These are phyloP conservation scores for Stentor roeselii DNA, from an alignment of 73 alveolate species.

Conservation along the genomic window DNA sequence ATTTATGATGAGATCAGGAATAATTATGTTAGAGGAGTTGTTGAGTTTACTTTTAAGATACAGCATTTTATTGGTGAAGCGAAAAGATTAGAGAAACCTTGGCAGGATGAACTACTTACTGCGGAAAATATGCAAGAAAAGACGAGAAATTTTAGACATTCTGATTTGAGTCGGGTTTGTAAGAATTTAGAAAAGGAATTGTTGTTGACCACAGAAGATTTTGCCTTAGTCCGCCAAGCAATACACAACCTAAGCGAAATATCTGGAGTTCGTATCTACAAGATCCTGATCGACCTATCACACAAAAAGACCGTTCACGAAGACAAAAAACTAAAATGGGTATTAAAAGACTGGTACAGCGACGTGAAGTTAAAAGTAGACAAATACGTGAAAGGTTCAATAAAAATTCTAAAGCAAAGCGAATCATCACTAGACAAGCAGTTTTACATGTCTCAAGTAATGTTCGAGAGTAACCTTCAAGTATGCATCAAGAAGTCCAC, in stretches of 20 bases:
- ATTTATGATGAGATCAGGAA: not conserved
- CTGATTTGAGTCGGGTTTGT: not conserved
- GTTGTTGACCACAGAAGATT: not conserved
- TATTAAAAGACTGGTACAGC: not conserved
- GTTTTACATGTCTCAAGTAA: not conserved
- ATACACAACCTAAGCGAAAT: not conserved
- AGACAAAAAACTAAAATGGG: not conserved
- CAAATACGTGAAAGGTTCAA: not conserved
- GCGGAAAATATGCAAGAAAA: not conserved
- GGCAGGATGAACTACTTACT: not conserved
- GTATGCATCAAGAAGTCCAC: not conserved
- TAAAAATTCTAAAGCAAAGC: not conserved
- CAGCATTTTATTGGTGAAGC: not conserved
- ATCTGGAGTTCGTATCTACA: not conserved
- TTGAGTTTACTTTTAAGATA: not conserved
- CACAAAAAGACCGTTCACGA: not conserved
- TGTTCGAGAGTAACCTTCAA: slow-evolving; percentile 10
- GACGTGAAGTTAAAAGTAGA: slow-evolving; percentile 1
- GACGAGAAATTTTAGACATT: not conserved
- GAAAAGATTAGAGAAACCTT: slow-evolving; percentile 15
- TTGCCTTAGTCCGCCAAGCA: not conserved
- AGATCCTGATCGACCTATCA: not conserved
- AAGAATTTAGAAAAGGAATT: not conserved
- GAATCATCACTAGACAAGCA: not conserved
- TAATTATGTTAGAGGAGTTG: slow-evolving; percentile 23